Evolutionary conservation across 1,284 basidiomycete species (phyloP), one percentile per base, ranked within the genome.

Genomic region (Coniferiporia weirii): DNA sequence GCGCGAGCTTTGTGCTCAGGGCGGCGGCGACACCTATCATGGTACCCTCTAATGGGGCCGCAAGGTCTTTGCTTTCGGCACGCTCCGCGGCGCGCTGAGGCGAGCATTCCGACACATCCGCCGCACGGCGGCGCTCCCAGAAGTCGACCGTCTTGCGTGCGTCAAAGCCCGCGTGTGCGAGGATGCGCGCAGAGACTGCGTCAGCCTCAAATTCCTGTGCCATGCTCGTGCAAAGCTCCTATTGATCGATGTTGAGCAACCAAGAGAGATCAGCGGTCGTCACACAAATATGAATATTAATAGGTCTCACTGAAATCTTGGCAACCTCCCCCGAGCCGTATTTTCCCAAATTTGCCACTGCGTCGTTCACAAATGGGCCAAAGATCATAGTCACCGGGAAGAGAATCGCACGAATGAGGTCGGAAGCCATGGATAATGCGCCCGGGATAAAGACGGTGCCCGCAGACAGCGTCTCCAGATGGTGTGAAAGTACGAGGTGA

Each of bases 311-410:
- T 19, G 86, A 85, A 8, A 87, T 71, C 67, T 85, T 85, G 40
- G 79, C 76, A 56, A 94, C 74, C 67, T 93, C 91, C 4, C 84
- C 81, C 5, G 86, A 83, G 3, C 89, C 85, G 1, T 87, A 78
- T 68, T 85, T 86, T 27, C 90, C 89, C 52, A 93, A 67, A 60
- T 90, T 85, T 0, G 87, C 91, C 7, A 96, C 80, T 0, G 91
- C 93, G 66, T 95, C 93, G 67, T 94, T 94, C 53, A 95, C 84
- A 66, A 94, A 93, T 1, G 93, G 93, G 0, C 93, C 93, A 58
- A 94, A 87, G 34, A 95, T 68, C 84, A 93, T 89, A 10, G 93
- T 96, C 50, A 95, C 68, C 0, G 93, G 83, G 71, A 95, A 95
- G 13, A 92, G 86, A 49, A 96, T 76, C 2, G 92, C 91, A 62